Base-by-base conservation (phyloP, 768 basidiomycete genomes). In the Lentinula guzmanii region DNA sequence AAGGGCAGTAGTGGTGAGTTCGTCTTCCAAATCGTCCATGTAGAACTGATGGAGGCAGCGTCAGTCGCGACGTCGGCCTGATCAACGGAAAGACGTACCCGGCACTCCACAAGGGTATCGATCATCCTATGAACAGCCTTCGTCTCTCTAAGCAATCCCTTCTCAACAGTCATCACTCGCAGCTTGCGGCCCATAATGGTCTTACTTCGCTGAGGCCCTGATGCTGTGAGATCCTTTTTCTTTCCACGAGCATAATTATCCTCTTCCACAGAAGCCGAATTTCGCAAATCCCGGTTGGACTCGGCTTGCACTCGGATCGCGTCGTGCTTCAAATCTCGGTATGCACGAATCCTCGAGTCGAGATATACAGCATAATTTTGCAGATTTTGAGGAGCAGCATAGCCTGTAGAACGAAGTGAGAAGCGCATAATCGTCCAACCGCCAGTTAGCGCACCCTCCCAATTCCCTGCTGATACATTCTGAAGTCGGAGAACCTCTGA, bases 251-350 rank as follows among this genome's bases (percentile, higher is more conserved):
- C 67, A 57, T 74, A 71, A 7, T 74, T 74, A 52, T 85, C 83
- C 58, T 89, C 87, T 61, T 89, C 88, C 45, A 90, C 74, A 4
- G 80, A 79, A 42, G 75, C 69, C 3, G 86, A 87, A 63, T 85
- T 82, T 24, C 91, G 85, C 77, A 90, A 75, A 69, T 94, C 92
- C 41, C 95, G 86, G 70, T 98, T 98, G 4, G 84, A 83, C 74
- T 99, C 97, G 1, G 93, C 87, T 75, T 98, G 96, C 5, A 96
- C 95, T 24, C 89, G 84, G 43, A 99, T 86, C 18, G 93, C 89
- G 70, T 99, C 97, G 66, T 98, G 95, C 66, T 95, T 93, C 62
- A 98, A 79, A 61, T 95, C 93, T 52, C 84, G 84, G 75, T 91
- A 99, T 1, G 92, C 88, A 21, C 82, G 86, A 66, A 98, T 95